These are phyloP conservation scores for Nepenthes gracilis DNA, from an alignment of 148 eudicot genomes.

Conservation along the genomic window DNA sequence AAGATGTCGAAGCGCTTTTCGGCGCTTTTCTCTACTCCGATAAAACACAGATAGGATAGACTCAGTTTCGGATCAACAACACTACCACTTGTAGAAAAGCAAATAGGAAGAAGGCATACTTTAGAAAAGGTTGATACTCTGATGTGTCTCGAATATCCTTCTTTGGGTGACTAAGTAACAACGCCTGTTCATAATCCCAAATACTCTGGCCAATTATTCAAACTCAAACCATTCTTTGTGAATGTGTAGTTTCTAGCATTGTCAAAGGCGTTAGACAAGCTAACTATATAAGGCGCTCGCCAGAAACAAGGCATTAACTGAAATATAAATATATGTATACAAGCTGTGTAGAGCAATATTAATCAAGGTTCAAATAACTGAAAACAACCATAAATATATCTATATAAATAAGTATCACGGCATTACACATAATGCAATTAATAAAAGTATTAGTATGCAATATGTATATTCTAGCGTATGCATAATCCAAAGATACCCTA, in stretches of 20 bases:
- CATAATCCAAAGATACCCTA: no score
- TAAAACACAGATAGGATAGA: neutral
- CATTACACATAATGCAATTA: no score
- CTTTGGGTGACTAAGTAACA: conserved; percentile 78
- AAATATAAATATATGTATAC: no score
- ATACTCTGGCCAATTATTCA: neutral
- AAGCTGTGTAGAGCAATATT: no score
- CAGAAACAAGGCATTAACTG: no score
- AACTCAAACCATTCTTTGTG: neutral
- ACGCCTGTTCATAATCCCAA: conserved; percentile 33
- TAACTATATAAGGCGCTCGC: no score
- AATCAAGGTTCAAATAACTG: no score
- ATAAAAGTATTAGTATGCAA: no score
- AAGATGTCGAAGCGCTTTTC: conserved; percentile 79
- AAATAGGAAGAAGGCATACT: conserved; percentile 23
- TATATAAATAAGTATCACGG: no score
- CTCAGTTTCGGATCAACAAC: neutral
- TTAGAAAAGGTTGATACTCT: conserved; percentile 76
- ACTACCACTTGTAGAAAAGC: neutral
- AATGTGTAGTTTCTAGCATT: neutral
- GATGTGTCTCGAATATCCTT: conserved; percentile 81
- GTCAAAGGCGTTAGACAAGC: no score
- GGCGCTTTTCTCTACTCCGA: conserved; percentile 49
- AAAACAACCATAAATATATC: no score
- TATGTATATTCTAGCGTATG: no score